Percentiles rank a stretch among this genome's conserved stretches.
These are phyloP conservation scores for Passiflora organensis DNA, from an alignment of 345 rosid genomes.

Conservation along the genomic window DNA sequence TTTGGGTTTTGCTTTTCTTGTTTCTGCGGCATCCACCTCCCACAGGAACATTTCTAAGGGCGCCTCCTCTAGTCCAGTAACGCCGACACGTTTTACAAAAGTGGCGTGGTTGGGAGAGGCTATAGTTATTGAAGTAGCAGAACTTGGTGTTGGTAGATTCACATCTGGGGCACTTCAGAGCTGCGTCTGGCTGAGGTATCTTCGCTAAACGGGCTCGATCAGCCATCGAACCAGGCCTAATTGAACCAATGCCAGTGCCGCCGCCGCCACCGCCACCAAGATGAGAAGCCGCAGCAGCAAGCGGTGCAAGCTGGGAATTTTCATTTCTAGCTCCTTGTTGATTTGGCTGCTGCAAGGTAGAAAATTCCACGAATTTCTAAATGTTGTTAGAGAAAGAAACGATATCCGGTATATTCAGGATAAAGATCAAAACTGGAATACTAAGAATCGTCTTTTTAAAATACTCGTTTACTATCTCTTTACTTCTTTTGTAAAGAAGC, in stretches of 20 bases:
- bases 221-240: conserved; percentile 63
- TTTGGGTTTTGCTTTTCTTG: conserved; percentile 51
- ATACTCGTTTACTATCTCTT: conserved; percentile 11
- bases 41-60: conserved; percentile 66
- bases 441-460: conserved; percentile 45
- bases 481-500: conserved; percentile 9
- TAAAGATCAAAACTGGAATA: conserved; percentile 35
- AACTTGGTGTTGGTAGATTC: conserved; percentile 75
- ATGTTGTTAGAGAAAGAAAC: conserved; percentile 18
- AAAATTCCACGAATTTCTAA: conserved; percentile 2
- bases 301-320: conserved; percentile 40
- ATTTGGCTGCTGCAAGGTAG: conserved; percentile 35
- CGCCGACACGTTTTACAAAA: conserved; percentile 79
- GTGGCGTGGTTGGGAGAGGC: conserved; percentile 74
- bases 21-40: conserved; percentile 74
- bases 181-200: conserved; percentile 48
- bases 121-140: conserved; percentile 83
- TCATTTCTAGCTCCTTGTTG: conserved; percentile 29
- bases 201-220: conserved; percentile 68
- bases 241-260: conserved; percentile 17
- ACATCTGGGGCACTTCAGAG: conserved; percentile 71
- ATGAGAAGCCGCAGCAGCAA: conserved; percentile 30
- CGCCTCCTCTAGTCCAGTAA: conserved; percentile 80
- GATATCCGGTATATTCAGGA: conserved; percentile 43
- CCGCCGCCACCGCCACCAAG: conserved; percentile 23